These are phyloP conservation scores for Boletellus sp. DNA, from an alignment of 1,284 basidiomycete genomes.

Conservation along the genomic window DNA sequence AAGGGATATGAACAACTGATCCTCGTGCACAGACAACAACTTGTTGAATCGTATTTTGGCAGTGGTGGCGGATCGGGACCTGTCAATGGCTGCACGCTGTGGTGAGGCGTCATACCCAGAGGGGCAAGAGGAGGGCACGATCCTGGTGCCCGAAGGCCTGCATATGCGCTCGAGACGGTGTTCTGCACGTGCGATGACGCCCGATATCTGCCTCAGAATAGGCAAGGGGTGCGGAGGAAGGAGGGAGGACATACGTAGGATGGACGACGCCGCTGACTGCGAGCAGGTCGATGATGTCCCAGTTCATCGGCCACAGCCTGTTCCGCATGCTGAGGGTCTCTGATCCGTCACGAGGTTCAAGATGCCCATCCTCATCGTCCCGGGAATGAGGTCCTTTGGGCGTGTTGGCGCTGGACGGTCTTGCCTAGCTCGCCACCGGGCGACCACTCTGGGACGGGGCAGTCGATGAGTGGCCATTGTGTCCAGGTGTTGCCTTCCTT, in stretches of 20 bases:
- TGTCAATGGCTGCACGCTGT: constrained; percentile 11
- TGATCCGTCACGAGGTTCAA: constrained; percentile 27
- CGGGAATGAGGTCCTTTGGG: background rate
- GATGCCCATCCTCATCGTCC: constrained; percentile 3
- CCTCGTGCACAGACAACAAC: constrained; percentile 6
- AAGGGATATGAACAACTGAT: constrained; percentile 19
- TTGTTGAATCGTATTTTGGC: constrained; percentile 12
- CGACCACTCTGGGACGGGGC: constrained; percentile 29
- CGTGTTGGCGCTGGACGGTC: background rate
- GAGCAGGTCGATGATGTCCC: constrained; percentile 29
- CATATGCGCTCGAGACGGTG: constrained; percentile 27
- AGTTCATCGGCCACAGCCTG: constrained; percentile 28
- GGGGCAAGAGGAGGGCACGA: background rate
- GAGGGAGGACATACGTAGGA: constrained; percentile 11
- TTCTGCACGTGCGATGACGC: constrained; percentile 22
- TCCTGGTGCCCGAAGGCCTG: constrained; percentile 14
- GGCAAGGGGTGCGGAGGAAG: background rate
- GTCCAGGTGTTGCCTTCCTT: constrained; percentile 23
- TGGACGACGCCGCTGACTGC: constrained; percentile 19
- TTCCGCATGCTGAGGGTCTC: constrained; percentile 32
- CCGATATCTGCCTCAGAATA: constrained; percentile 12
- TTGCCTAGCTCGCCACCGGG: constrained; percentile 19
- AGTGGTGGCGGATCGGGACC: constrained; percentile 6
- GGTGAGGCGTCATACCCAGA: constrained; percentile 4
- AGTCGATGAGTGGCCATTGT: constrained; percentile 30